Base-by-base conservation (phyloP, 2,329 filamentous ascomycete species). In the Leptographium radiaticola region DNA sequence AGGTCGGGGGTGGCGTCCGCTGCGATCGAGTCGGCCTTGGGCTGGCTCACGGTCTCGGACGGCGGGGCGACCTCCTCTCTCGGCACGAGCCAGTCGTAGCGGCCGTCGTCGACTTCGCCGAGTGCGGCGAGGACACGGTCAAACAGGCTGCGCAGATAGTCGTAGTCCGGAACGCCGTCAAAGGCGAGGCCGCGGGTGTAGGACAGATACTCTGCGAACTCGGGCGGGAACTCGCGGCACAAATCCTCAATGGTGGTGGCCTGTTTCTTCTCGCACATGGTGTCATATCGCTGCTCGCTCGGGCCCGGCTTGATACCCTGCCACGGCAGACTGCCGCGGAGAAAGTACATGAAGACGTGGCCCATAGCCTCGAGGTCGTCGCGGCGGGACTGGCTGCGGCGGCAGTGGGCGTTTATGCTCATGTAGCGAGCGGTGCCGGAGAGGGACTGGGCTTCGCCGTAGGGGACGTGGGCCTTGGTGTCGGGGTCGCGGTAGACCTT, bases 251-350 rank as follows among this genome's bases (percentile, higher is more conserved):
- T 93, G 9, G 81, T 81, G 18, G 91, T 97, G 0, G 91, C 95
- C 74, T 96, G 90, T 76, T 98, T 98, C 84, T 97, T 97, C 76
- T 97, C 90, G 46, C 91, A 91, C 71, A 98, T 98, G 77, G 96
- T 96, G 73, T 98, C 93, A 67, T 98, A 97, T 73, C 97, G 97
- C 69, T 96, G 90, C 80, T 97, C 84, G 69, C 85, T 84, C 46
- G 81, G 84, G 38, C 80, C 81, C 65, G 81, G 80, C 71, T 86
- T 86, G 60, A 86, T 70, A 16, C 82, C 82, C 65, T 87, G 82
- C 83, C 83, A 87, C 39, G 83, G 83, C 52, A 86, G 72, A 16
- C 78, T 81, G 47, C 83, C 83, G 13, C 81, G 75, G 43, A 86
- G 68, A 68, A 87, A 86, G 67, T 87, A 87, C 74, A 87, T 80